Percentiles rank a stretch among this genome's conserved stretches.
These are phyloP conservation scores for Acacia acuminata DNA, from an alignment of 306 rosid genomes.

Conservation along the genomic window DNA sequence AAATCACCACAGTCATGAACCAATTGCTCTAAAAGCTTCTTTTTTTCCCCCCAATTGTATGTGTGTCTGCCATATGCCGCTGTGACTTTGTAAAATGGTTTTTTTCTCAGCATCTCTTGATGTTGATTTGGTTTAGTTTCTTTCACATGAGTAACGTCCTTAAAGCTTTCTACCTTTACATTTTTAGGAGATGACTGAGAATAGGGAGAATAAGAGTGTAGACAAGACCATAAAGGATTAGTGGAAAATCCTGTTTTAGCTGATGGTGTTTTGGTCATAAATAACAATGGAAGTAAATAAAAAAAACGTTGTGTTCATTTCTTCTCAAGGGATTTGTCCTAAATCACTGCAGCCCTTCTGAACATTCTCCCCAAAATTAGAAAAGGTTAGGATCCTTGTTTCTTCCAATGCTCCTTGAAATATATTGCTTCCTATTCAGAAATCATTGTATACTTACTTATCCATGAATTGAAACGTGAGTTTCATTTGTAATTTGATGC, in stretches of 20 bases:
- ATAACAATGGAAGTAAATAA: constrained; percentile 44
- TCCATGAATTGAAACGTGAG: background rate
- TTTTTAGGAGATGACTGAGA: constrained; percentile 35
- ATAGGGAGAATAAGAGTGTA: constrained; percentile 35
- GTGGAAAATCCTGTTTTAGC: constrained; percentile 48
- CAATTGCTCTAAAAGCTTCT: background rate
- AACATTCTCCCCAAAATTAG: background rate
- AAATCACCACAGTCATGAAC: background rate
- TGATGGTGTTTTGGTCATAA: constrained; percentile 44
- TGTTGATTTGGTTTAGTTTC: constrained; percentile 11
- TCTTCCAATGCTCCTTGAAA: background rate
- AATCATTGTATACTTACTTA: background rate
- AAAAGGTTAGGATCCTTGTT: background rate
- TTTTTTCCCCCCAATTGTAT: background rate
- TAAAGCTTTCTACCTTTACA: background rate
- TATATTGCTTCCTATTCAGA: background rate
- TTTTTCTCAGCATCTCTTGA: background rate
- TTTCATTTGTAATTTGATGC: background rate
- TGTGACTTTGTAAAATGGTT: constrained; percentile 14
- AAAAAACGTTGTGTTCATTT: background rate
- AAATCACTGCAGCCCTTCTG: background rate
- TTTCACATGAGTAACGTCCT: background rate
- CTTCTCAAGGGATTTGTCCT: no score
- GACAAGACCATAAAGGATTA: constrained; percentile 35
- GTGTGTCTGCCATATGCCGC: background rate